These are phyloP conservation scores for Lunasporangiospora selenospora DNA, from an alignment of 192 early-diverging fungal species.

Conservation along the genomic window DNA sequence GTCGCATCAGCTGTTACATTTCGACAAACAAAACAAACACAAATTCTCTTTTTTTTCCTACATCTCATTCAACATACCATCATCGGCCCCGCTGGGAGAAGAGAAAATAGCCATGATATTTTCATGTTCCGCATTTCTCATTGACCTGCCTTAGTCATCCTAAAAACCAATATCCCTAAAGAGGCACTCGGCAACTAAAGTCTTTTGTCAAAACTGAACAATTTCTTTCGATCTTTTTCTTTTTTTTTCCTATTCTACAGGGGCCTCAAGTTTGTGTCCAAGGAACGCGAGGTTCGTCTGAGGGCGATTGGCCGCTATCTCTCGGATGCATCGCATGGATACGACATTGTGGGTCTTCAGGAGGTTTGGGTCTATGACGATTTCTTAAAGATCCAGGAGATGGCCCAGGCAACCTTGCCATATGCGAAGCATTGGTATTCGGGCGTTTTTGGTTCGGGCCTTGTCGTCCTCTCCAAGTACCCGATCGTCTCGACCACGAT, in stretches of 20 bases:
- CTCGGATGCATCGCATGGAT: constrained; percentile 7
- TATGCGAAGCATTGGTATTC: constrained; percentile 20
- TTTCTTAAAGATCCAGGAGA: constrained; percentile 4
- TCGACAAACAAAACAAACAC: not conserved
- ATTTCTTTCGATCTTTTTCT: not conserved
- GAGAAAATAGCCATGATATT: too few relatives aligned
- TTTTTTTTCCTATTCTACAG: constrained; percentile 13
- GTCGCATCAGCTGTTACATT: not conserved
- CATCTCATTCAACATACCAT: not conserved
- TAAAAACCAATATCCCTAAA: too few relatives aligned
- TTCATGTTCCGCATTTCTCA: too few relatives aligned
- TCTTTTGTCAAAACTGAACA: not conserved
- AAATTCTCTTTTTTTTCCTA: not conserved
- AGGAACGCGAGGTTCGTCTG: constrained; percentile 51
- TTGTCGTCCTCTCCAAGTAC: constrained; percentile 46
- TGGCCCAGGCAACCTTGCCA: constrained; percentile 9
- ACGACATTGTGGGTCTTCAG: constrained; percentile 41
- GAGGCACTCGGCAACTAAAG: too few relatives aligned
- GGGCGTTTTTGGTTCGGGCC: constrained; percentile 15
- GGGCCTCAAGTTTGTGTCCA: constrained; percentile 55
- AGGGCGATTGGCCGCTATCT: constrained; percentile 56
- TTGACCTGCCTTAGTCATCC: too few relatives aligned
- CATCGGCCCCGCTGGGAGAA: too few relatives aligned
- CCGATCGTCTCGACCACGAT: constrained; percentile 52
- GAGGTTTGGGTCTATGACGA: constrained; percentile 28